Evolutionary conservation across 306 rosid genomes (phyloP).

Genomic region (Prunus armeniaca): DNA sequence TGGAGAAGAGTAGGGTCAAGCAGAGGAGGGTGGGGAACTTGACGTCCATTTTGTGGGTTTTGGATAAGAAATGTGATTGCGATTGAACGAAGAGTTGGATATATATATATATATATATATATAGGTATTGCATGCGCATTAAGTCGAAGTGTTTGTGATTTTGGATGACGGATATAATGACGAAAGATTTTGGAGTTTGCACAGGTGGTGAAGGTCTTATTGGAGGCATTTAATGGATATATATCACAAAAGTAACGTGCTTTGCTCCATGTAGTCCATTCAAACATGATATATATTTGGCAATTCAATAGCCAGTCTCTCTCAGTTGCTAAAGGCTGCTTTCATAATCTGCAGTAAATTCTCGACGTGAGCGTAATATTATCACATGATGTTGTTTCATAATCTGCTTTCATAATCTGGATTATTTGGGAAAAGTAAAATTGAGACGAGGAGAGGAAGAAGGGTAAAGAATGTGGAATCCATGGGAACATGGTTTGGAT

Average conservation of each 20-base stretch:
- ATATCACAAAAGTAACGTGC: background rate
- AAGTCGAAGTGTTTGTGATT: background rate
- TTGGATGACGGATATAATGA: background rate
- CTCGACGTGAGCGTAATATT: too few species aligned
- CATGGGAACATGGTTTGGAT: too few species aligned
- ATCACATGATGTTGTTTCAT: too few species aligned
- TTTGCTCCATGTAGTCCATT: background rate
- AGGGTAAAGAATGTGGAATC: too few species aligned
- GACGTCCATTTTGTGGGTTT: background rate
- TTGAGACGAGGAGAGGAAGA: too few species aligned
- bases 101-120: slow-evolving; percentile 3
- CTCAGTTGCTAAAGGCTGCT: too few species aligned
- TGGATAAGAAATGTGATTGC: background rate
- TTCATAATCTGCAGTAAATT: too few species aligned
- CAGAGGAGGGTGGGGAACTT: background rate
- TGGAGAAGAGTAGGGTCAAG: slow-evolving; percentile 22
- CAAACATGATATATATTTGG: background rate
- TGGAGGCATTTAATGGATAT: too few species aligned
- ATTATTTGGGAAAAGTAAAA: too few species aligned
- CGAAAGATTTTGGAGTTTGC: background rate
- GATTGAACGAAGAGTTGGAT: background rate
- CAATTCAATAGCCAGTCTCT: background rate
- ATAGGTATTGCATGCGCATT: background rate
- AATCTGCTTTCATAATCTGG: too few species aligned
- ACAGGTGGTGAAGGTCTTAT: background rate